Evolutionary conservation across 2,329 filamentous ascomycete genomes (phyloP), one percentile per base, ranked within the genome.

Genomic region (Harringtonia lauricola): DNA sequence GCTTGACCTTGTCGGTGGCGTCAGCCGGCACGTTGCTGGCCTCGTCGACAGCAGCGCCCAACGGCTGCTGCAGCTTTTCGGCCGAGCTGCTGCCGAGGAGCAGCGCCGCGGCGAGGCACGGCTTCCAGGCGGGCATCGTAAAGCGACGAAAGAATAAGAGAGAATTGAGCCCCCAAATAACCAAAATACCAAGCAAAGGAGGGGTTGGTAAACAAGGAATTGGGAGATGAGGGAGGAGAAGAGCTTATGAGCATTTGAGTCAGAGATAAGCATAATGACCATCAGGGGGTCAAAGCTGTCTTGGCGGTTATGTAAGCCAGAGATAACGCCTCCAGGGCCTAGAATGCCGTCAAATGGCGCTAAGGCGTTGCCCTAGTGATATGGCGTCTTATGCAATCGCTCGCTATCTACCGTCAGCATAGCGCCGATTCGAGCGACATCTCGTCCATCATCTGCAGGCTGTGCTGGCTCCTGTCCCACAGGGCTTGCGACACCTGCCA

Each of bases 11-110:
- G 38, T 26, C 19, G 35, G 24, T 13, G 37, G 29, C 19, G n/a
- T n/a, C n/a, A n/a, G 39, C 21, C 15, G 21, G 15, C n/a, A 6
- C 22, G 13, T 10, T 14, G 3, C 8, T 7, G 8, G 4, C 6
- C 5, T 36, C 35, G 35, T 8, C 35, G 19, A 19, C 15, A 21
- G 14, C n/a, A 8, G 30, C 14, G 13, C 19, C 35, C 15, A 47
- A 15, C 12, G 42, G 48, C 29, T 37, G 46, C 42, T 39, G 30
- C 14, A 49, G 34, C 28, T 34, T 39, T 7, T 44, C 18, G 13
- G 47, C 49, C 9, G 49, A 42, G 17, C 39, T 28, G 31, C 37
- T 42, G 43, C 47, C 35, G 28, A 49, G 39, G 36, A 52, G 48
- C 43, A 49, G 45, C 22, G 48, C 42, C 10, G 46, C 43, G 15